These are phyloP conservation scores for Gossypium stocksii DNA, from an alignment of 345 rosid species.

Conservation along the genomic window DNA sequence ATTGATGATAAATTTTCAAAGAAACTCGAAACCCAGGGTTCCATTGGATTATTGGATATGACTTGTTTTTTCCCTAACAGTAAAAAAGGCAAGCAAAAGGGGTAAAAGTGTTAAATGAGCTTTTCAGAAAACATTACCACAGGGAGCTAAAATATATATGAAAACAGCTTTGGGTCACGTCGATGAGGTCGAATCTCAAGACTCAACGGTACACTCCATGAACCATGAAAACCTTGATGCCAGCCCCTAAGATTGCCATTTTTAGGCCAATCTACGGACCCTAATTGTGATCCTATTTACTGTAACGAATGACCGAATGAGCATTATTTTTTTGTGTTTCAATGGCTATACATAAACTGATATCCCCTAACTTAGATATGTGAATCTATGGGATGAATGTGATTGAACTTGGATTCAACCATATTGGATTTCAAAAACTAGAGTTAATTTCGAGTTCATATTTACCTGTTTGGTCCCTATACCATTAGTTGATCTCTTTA, in stretches of 20 bases:
- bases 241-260: background rate
- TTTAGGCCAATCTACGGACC: background rate
- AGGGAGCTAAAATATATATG: background rate
- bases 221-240: background rate
- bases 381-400: too few relatives aligned
- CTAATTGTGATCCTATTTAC: background rate
- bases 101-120: background rate
- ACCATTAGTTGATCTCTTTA: too few relatives aligned
- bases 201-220: background rate
- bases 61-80: background rate
- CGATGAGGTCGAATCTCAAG: background rate
- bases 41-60: background rate
- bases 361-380: too few relatives aligned
- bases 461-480: too few relatives aligned
- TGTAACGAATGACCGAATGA: background rate
- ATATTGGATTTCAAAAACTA: too few relatives aligned
- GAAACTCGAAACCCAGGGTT: background rate
- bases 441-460: too few relatives aligned
- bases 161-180: conserved; percentile 5
- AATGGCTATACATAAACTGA: too few relatives aligned
- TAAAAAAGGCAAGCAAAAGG: background rate
- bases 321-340: too few relatives aligned
- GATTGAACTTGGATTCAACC: too few relatives aligned
- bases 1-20: background rate
- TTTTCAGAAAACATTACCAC: background rate